Percentiles rank a stretch among this genome's conserved stretches.
Evolutionary conservation across 371 early-diverging fungal species (phyloP).

Genomic region (Haplosporangium sp.): DNA sequence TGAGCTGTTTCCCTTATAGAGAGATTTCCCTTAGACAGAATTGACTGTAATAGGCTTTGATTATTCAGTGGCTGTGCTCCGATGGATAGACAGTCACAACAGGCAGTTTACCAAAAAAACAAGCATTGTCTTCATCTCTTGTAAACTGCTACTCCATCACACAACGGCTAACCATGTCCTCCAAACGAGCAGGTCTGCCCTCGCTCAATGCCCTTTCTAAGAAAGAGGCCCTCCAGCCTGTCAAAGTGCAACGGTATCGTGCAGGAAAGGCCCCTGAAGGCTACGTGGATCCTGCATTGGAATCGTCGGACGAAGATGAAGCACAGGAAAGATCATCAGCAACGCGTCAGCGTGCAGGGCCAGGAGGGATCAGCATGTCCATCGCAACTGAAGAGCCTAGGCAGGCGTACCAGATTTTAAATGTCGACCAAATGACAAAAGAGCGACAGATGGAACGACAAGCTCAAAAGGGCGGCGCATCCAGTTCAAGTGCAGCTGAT

Average conservation of each 20-base stretch:
- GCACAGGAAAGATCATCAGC: neutral
- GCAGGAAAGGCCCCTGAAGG: conserved; percentile 72
- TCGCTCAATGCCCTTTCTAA: conserved; percentile 37
- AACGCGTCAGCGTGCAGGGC: conserved; percentile 5
- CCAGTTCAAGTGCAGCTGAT: neutral
- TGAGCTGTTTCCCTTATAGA: too few relatives aligned
- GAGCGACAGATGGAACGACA: conserved; percentile 32
- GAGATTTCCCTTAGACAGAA: too few relatives aligned
- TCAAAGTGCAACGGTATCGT: conserved; percentile 68
- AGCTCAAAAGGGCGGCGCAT: neutral
- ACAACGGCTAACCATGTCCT: conserved; percentile 25
- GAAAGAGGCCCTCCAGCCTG: conserved; percentile 55
- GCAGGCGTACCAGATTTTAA: conserved; percentile 42
- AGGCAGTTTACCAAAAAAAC: neutral
- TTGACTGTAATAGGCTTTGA: too few relatives aligned
- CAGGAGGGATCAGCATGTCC: conserved; percentile 29
- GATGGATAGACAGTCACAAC: too few relatives aligned
- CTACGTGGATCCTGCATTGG: conserved; percentile 62
- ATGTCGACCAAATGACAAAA: conserved; percentile 44
- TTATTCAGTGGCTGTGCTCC: too few relatives aligned
- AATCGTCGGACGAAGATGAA: conserved; percentile 65
- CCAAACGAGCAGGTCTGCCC: conserved; percentile 46
- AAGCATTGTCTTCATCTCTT: neutral
- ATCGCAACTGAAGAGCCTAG: conserved; percentile 18
- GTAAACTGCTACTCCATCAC: neutral